These are phyloP conservation scores for Yamadazyma laniorum DNA, from an alignment of 805 yeast species.

Conservation along the genomic window DNA sequence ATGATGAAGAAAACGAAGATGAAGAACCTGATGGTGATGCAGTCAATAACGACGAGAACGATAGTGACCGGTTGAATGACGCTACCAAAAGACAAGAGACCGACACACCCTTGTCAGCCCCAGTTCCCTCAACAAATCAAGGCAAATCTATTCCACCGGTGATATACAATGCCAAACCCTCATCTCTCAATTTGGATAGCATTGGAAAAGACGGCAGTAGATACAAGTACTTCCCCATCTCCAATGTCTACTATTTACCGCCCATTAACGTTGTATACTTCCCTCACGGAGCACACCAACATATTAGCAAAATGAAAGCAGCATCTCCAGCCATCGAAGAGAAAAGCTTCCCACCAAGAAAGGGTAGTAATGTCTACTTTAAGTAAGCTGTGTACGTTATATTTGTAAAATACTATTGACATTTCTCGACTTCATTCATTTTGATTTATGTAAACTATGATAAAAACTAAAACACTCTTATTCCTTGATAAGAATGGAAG, in stretches of 20 bases:
- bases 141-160: slow-evolving; percentile 4
- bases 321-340: slow-evolving; percentile 12
- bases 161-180: slow-evolving; percentile 2
- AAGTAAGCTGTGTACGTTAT: too few species aligned
- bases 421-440: too few species aligned
- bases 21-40: not conserved
- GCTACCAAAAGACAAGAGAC: slow-evolving; percentile 1
- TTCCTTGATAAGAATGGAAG: slow-evolving; percentile 80
- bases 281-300: slow-evolving; percentile 54
- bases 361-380: slow-evolving; percentile 26
- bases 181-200: slow-evolving; percentile 5
- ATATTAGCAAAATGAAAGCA: slow-evolving; percentile 12
- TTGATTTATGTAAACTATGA: not conserved
- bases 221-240: slow-evolving; percentile 52
- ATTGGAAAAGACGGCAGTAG: slow-evolving; percentile 9
- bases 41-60: slow-evolving; percentile 6
- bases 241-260: slow-evolving; percentile 50
- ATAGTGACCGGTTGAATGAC: not conserved
- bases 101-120: slow-evolving; percentile 4
- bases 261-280: slow-evolving; percentile 56
- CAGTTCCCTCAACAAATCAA: slow-evolving; percentile 1
- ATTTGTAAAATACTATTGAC: too few species aligned
- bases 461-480: slow-evolving; percentile 26
- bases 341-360: slow-evolving; percentile 14
- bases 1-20: slow-evolving; percentile 11